Conservation (phyloP, 2,329 filamentous ascomycete species). For the Beauveria sp. region DNA sequence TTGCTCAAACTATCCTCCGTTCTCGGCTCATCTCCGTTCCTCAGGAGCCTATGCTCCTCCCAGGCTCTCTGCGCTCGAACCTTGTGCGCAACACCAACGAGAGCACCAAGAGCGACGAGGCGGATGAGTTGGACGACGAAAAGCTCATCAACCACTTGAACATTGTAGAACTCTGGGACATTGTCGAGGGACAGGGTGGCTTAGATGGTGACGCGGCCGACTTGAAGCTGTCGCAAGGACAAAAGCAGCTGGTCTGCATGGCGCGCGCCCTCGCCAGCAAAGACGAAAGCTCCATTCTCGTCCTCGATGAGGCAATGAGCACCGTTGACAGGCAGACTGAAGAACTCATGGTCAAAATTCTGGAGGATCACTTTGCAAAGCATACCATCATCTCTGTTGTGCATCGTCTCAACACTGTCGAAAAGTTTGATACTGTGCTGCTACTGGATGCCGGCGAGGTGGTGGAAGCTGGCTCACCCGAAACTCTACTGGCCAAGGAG, state of each 20-base stretch:
- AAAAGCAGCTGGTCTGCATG: slow-evolving; percentile 37
- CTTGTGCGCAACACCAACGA: slow-evolving; percentile 17
- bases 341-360: slow-evolving; percentile 24
- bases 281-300: slow-evolving; percentile 24
- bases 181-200: slow-evolving; percentile 32
- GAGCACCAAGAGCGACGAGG: slow-evolving; percentile 19
- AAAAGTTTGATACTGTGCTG: slow-evolving; percentile 49
- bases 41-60: slow-evolving; percentile 45
- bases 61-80: slow-evolving; percentile 40
- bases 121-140: slow-evolving; percentile 27
- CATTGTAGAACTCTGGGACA: slow-evolving; percentile 35
- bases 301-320: slow-evolving; percentile 34
- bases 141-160: slow-evolving; percentile 35
- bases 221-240: slow-evolving; percentile 31
- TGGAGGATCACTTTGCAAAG: slow-evolving; percentile 23
- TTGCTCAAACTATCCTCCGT: slow-evolving; percentile 19
- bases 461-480: slow-evolving; percentile 6
- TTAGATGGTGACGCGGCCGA: slow-evolving; percentile 26
- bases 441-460: slow-evolving; percentile 46
- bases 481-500: neutral
- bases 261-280: slow-evolving; percentile 27
- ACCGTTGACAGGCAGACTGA: slow-evolving; percentile 29
- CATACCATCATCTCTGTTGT: slow-evolving; percentile 45
- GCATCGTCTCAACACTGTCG: slow-evolving; percentile 38
- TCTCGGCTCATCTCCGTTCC: slow-evolving; percentile 35